Evolutionary conservation across 2,329 filamentous ascomycete genomes (phyloP).

Genomic region (Xylaria sp.): DNA sequence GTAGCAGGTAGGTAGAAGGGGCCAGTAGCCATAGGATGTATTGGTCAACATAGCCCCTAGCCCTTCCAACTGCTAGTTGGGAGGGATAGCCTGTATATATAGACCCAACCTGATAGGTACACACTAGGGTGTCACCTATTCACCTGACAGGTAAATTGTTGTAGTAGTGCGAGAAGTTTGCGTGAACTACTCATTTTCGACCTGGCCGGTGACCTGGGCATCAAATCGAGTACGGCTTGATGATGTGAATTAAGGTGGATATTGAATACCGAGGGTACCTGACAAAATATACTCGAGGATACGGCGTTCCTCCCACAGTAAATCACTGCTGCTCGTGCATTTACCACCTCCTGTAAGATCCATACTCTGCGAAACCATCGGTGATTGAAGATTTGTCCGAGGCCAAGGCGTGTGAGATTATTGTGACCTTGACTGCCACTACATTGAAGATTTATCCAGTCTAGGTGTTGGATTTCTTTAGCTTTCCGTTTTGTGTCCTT

Average conservation of each 20-base stretch:
- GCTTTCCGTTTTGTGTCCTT: background rate
- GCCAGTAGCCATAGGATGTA: too few species aligned
- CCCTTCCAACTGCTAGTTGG: too few species aligned
- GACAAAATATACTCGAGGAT: background rate
- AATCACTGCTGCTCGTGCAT: constrained; percentile 5
- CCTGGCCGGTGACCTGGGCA: constrained; percentile 11
- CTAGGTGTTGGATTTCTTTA: background rate
- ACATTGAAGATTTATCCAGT: background rate
- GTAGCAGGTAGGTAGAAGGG: too few species aligned
- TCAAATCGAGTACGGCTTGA: constrained; percentile 17
- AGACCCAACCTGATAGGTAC: too few species aligned
- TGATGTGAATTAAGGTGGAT: background rate
- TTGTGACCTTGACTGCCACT: background rate
- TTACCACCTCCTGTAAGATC: constrained; percentile 22
- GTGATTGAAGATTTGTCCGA: constrained; percentile 8
- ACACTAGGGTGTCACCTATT: too few species aligned
- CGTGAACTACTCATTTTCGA: too few species aligned
- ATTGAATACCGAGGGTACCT: background rate
- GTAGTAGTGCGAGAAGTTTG: background rate
- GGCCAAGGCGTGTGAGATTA: background rate
- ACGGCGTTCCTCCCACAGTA: background rate
- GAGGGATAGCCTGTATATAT: too few species aligned
- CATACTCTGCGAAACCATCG: constrained; percentile 21
- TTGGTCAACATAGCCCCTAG: too few species aligned
- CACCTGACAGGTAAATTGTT: too few species aligned